phyloP scores from a whole-genome alignment of 331 rosid species.

The Quercus phellos region DNA sequence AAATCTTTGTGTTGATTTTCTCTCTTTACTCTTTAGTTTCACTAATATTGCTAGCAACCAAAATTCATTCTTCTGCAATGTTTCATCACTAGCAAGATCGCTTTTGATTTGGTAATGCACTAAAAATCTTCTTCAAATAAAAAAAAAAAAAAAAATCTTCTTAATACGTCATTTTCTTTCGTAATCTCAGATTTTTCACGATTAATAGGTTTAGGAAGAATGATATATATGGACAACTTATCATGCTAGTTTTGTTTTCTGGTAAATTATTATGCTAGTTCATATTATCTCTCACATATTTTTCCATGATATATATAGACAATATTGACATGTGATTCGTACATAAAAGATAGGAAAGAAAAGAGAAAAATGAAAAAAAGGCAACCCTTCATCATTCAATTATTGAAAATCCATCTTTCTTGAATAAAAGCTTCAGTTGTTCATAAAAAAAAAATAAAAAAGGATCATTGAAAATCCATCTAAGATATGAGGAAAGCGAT shows the following conservation, averaged over 20 bases:
- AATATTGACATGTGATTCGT: slow-evolving; percentile 20
- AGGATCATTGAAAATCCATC: slow-evolving; percentile 13
- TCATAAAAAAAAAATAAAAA: too few species aligned
- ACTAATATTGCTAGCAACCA: too few species aligned
- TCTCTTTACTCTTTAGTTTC: too few species aligned
- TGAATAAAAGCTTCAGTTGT: too few species aligned
- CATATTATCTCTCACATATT: not conserved
- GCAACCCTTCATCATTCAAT: slow-evolving; percentile 21
- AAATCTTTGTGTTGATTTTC: too few species aligned
- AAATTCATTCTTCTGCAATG: not conserved
- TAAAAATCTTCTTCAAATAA: not conserved
- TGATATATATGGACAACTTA: not conserved
- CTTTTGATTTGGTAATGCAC: not conserved
- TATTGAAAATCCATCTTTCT: slow-evolving; percentile 17
- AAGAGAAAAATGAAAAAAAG: slow-evolving; percentile 10
- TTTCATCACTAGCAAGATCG: not conserved
- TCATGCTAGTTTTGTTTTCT: too few species aligned
- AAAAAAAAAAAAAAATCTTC: not conserved
- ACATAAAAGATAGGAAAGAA: slow-evolving; percentile 7
- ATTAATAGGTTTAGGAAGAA: not conserved
- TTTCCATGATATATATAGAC: not conserved
- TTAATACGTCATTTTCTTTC: not conserved
- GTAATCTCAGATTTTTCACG: not conserved
- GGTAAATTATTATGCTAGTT: not conserved
- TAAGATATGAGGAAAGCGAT: slow-evolving; percentile 29